A percentile compares a stretch with the other conserved stretches of the same genome.
These are phyloP conservation scores for Hymenoscyphus albidus DNA, from an alignment of 2,329 filamentous ascomycete genomes.

Conservation along the genomic window DNA sequence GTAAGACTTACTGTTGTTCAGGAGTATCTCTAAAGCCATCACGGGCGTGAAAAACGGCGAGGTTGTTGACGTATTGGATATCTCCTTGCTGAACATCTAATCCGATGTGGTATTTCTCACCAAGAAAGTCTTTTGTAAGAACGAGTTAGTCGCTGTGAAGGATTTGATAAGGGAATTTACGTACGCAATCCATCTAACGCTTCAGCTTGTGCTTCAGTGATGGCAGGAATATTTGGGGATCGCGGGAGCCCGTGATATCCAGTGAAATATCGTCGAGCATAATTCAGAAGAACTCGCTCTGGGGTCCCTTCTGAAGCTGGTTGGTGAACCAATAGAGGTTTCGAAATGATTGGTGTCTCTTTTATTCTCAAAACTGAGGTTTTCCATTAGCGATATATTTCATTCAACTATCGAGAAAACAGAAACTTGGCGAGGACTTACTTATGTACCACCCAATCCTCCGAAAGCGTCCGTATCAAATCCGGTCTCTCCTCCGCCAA, in stretches of 20 bases:
- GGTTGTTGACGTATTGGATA: slow-evolving; percentile 46
- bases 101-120: slow-evolving; percentile 37
- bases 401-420: background rate
- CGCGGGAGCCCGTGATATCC: slow-evolving; percentile 54
- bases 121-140: slow-evolving; percentile 36
- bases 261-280: slow-evolving; percentile 56
- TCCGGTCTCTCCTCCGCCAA: slow-evolving; percentile 50
- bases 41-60: slow-evolving; percentile 45
- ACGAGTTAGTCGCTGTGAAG: background rate
- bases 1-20: slow-evolving; percentile 32
- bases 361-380: slow-evolving; percentile 47
- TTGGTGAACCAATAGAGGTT: slow-evolving; percentile 55
- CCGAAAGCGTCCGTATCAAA: slow-evolving; percentile 46
- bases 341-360: slow-evolving; percentile 42
- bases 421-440: slow-evolving; percentile 6
- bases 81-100: slow-evolving; percentile 41
- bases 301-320: slow-evolving; percentile 43
- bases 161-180: background rate
- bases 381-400: background rate
- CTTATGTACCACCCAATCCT: slow-evolving; percentile 45
- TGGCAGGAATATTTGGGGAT: slow-evolving; percentile 50
- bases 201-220: slow-evolving; percentile 43
- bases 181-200: slow-evolving; percentile 42
- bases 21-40: slow-evolving; percentile 40
- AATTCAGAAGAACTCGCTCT: slow-evolving; percentile 56